Evolutionary conservation across 495 filamentous ascomycete genomes (phyloP), one percentile per base, ranked within the genome.

Genomic region (Endocarpon pusillum): DNA sequence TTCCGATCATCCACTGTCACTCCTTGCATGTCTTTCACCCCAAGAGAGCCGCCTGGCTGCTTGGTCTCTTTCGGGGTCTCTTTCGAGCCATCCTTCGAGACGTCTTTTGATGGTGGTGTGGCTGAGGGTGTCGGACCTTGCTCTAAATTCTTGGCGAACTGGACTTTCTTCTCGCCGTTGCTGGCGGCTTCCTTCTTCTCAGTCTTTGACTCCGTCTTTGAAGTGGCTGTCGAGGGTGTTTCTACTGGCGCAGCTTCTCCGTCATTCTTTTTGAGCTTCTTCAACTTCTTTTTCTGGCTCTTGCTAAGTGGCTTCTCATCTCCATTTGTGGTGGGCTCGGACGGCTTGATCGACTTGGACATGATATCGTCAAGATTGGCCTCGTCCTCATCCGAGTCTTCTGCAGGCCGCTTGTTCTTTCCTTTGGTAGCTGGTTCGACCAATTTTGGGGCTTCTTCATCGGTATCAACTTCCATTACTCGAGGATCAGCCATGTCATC

Each of bases 141-240:
- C 64, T 96, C 91, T 21, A 97, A 79, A 53, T 94, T 81, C 68
- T 94, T 91, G 42, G 89, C 89, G 53, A 99, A 99, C 58, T 93
- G 83, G 19, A 99, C 89, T 65, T 94, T 94, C 73, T 96, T 97
- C 53, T 82, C 79, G 21, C 55, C 56, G 61, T 80, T 78, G 41
- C 61, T 45, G 39, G 62, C 56, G 36, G 56, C 44, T 34, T 58
- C 52, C 38, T 69, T 63, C 44, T 62, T 64, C n/a, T n/a, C n/a
- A 16, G 36, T 38, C 4, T 18, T 33, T 7, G 33, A 18, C 22
- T 48, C 55, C 28, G 62, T 55, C n/a, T n/a, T n/a, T n/a, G 32
- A 17, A 12, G 12, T 4, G 41, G 72, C 69, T 26, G 61, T 45
- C 5, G 54, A 43, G 26, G 64, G 64, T 21, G 65, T 53, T 47